These are phyloP conservation scores for Hanseniaspora uvarum DNA, from an alignment of 1,139 yeast species.

Conservation along the genomic window DNA sequence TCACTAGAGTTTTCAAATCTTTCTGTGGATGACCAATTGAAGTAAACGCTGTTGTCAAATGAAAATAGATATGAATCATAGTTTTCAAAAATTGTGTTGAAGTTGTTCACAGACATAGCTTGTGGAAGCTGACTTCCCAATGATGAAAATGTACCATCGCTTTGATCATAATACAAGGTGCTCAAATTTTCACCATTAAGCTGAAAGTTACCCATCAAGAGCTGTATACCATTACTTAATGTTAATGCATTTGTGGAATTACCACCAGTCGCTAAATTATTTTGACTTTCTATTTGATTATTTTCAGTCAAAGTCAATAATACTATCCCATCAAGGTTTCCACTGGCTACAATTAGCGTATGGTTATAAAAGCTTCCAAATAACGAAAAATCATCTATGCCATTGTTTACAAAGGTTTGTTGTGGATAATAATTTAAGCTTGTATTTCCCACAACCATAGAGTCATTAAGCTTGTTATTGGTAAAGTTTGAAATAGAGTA, in stretches of 20 bases:
- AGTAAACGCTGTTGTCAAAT: conserved; percentile 24
- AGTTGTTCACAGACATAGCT: conserved; percentile 27
- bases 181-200: conserved; percentile 19
- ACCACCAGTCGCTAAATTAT: conserved; percentile 21
- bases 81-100: conserved; percentile 18
- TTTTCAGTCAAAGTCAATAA: conserved; percentile 21
- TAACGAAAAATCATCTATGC: conserved; percentile 20
- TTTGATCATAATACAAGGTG: conserved; percentile 28
- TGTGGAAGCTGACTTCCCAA: conserved; percentile 17
- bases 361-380: conserved; percentile 25
- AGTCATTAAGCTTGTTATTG: conserved; percentile 30
- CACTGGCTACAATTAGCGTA: conserved; percentile 24
- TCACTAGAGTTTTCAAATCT: conserved; percentile 22
- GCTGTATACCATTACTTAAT: conserved; percentile 23
- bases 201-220: conserved; percentile 23
- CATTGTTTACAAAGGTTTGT: conserved; percentile 30
- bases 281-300: conserved; percentile 17
- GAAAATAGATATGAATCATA: conserved; percentile 22
- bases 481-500: conserved; percentile 65
- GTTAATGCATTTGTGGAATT: conserved; percentile 20
- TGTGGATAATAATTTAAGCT: conserved; percentile 44
- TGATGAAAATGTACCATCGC: conserved; percentile 22
- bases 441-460: conserved; percentile 50
- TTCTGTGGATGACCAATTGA: conserved; percentile 22
- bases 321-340: conserved; percentile 27